Conservation (phyloP, 2,329 filamentous ascomycete species). For the Nothomitra cinnamomea region DNA sequence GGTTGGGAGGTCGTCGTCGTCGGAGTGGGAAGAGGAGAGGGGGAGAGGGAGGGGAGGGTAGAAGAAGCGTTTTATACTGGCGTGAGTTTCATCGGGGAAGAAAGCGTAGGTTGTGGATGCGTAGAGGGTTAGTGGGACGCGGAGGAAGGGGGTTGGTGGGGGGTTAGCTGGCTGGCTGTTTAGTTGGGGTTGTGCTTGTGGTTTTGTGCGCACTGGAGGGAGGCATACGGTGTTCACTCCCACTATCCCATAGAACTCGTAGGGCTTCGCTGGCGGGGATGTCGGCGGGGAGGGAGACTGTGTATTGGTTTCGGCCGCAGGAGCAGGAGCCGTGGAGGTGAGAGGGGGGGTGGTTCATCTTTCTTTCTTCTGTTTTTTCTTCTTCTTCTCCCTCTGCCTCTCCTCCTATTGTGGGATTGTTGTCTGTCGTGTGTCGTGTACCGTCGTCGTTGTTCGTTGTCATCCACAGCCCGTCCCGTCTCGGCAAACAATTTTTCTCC, state of each 20-base stretch:
- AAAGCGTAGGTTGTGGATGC: slow-evolving; percentile 57
- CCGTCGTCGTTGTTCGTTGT: no score
- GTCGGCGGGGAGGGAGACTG: slow-evolving; percentile 44
- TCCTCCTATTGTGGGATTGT: no score
- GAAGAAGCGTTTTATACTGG: slow-evolving; percentile 49
- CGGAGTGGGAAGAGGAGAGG: no score
- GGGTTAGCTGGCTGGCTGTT: no score
- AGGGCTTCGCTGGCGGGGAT: slow-evolving; percentile 29
- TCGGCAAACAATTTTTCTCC: no score
- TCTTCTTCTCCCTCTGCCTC: no score
- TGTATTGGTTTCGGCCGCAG: slow-evolving; percentile 73
- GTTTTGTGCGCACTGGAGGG: neutral
- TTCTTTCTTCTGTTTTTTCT: neutral
- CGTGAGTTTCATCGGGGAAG: slow-evolving; percentile 49
- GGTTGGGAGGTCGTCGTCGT: no score
- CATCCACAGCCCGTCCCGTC: no score
- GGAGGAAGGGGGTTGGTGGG: slow-evolving; percentile 38
- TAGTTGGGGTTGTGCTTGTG: neutral
- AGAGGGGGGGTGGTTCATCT: neutral
- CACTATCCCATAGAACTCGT: slow-evolving; percentile 59
- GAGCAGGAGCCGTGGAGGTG: slow-evolving; percentile 61
- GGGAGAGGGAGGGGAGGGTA: slow-evolving; percentile 27
- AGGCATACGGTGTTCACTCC: slow-evolving; percentile 51
- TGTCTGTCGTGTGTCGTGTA: no score
- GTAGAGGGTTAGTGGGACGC: slow-evolving; percentile 69